Evolutionary conservation across 148 eudicot species (phyloP), one percentile per base, ranked within the genome.

Genomic region (Agrostemma githago): DNA sequence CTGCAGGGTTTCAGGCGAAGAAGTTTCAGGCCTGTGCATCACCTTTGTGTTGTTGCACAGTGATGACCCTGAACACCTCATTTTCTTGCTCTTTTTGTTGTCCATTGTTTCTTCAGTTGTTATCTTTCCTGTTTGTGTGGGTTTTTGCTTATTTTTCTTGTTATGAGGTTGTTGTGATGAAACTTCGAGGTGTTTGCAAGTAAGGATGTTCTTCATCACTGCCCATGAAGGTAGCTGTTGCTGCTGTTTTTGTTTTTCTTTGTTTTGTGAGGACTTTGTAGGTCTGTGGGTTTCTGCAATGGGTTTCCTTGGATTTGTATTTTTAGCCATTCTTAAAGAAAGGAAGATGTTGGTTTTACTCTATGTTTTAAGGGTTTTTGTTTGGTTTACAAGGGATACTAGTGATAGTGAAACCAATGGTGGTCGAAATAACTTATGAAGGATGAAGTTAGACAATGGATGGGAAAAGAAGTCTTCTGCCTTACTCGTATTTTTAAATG

Each of bases 1-100:
- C 15, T 71, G 77, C 5, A 72, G 75, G 6, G 60, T 78, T 67
- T 85, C 85, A 5, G 88, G 83, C 40, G 85, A 76, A 0, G 78
- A 5, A 4, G 81, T 73, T 46, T 88, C 90, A 3, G 96, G 89
- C 71, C 87, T 87, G 16, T 92, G 97, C 92, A 89, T 88, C 4
- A 89, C 87, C 57, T 84, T 90, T n/a, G 97, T 90, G 86, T 92
- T 92, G 90, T 80, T 88, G 73, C 96, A 92, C 1, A 88, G 87
- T 56, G 97, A 90, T 56, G 97, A 90, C 4, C 91, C 97, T 4
- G 97, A 88, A 17, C 97, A 93, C 71, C 75, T 87, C 89, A 93
- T 74, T 71, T 88, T 92, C 87, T 90, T 93, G 85, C 77, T 74
- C 60, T 88, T 89, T 44, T 85, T 88, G 81, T 56, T 79, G 62